phyloP scores from a whole-genome alignment of 2,329 filamentous ascomycete genomes.

The Monosporascus cannonballus region DNA sequence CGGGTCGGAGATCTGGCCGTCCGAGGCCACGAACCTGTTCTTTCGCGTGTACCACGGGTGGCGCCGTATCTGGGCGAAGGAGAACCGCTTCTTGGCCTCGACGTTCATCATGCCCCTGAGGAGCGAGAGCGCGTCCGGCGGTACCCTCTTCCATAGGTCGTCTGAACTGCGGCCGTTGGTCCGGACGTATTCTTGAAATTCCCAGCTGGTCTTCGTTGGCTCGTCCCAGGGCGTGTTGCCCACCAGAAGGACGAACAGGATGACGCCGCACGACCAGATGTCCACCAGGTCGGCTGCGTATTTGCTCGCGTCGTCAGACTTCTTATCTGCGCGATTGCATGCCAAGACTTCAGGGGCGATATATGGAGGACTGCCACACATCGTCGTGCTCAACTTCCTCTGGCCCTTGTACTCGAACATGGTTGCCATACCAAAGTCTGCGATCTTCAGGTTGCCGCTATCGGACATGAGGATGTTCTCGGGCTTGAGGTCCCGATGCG shows the following conservation, averaged over 20 bases:
- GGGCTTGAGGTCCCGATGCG: conserved; percentile 86
- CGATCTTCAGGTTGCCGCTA: conserved; percentile 83
- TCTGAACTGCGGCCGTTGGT: conserved; percentile 78
- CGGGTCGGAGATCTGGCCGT: conserved; percentile 72
- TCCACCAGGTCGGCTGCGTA: conserved; percentile 80
- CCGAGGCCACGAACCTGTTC: conserved; percentile 68
- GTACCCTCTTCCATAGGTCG: conserved; percentile 77
- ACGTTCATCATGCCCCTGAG: conserved; percentile 91
- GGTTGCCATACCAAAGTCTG: conserved; percentile 93
- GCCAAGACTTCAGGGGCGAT: conserved; percentile 86
- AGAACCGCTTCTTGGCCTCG: conserved; percentile 68
- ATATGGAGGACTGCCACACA: conserved; percentile 94
- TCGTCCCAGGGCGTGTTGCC: conserved; percentile 98
- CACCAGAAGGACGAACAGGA: conserved; percentile 91
- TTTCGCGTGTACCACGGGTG: conserved; percentile 91
- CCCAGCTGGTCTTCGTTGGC: conserved; percentile 78
- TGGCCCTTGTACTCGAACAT: conserved; percentile 86
- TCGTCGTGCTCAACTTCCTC: conserved; percentile 75
- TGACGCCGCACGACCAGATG: conserved; percentile 96
- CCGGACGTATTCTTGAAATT: conserved; percentile 81
- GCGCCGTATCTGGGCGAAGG: conserved; percentile 76
- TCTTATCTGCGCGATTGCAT: conserved; percentile 43
- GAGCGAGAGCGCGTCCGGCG: conserved; percentile 68
- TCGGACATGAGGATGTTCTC: conserved; percentile 90
- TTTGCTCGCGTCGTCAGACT: conserved; percentile 43